Conservation (phyloP, 1,284 basidiomycete species). For the Spongispora temasekensis region DNA sequence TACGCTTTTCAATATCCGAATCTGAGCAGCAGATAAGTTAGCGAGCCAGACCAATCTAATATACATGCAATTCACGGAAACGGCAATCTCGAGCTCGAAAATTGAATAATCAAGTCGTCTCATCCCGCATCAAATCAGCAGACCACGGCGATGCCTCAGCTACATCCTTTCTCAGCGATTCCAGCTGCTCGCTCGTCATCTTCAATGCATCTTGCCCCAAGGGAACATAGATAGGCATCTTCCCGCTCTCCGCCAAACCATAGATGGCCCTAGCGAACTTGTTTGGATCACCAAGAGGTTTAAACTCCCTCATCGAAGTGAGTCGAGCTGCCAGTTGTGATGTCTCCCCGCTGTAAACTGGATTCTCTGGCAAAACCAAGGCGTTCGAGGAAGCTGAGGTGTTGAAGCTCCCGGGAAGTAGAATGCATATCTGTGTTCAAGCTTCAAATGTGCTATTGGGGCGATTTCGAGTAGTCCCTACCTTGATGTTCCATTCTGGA, state of each 20-base stretch:
- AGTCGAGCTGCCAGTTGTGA: background rate
- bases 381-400: background rate
- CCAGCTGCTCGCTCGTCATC: background rate
- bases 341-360: background rate
- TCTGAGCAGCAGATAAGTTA: no score
- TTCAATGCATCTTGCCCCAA: slow-evolving; percentile 12
- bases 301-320: background rate
- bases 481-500: slow-evolving; percentile 28
- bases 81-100: no score
- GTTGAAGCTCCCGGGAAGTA: slow-evolving; percentile 10
- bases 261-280: slow-evolving; percentile 3
- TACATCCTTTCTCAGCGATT: background rate
- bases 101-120: no score
- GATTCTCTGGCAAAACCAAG: background rate
- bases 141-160: slow-evolving; percentile 6
- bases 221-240: slow-evolving; percentile 1
- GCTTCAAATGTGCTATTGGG: background rate
- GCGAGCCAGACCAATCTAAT: no score
- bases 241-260: background rate
- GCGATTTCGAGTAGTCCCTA: background rate
- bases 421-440: slow-evolving; percentile 18
- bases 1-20: no score
- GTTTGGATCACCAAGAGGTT: background rate
- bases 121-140: slow-evolving; percentile 2
- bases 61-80: no score